Evolutionary conservation across 139 green algal species (phyloP).

Genomic region (Chlamydomonas sp.): DNA sequence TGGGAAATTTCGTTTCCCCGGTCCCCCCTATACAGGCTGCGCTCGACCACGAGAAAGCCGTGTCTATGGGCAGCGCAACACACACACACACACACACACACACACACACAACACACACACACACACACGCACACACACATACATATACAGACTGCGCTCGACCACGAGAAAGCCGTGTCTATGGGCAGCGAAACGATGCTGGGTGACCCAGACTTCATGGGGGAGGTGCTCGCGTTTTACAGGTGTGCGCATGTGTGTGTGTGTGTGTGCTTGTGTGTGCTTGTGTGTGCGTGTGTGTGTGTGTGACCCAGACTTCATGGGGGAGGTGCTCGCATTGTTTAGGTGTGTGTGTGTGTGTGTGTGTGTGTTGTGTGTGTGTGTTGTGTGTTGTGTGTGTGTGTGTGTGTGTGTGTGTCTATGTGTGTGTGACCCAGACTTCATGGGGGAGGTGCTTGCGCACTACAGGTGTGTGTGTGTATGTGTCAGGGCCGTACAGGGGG

Average conservation of each 20-base stretch:
- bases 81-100: too few species aligned
- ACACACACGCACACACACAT: background rate
- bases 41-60: background rate
- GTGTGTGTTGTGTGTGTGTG: too few species aligned
- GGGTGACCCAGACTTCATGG: slow-evolving; percentile 47
- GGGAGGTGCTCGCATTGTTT: too few species aligned
- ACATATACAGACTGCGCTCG: background rate
- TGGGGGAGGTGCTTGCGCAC: too few species aligned
- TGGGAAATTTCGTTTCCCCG: background rate
- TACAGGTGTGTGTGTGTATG: too few species aligned
- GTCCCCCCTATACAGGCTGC: background rate
- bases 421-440: too few species aligned
- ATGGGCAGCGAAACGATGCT: slow-evolving; percentile 33
- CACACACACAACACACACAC: too few species aligned
- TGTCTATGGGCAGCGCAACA: slow-evolving; percentile 27
- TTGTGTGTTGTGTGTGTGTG: too few species aligned
- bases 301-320: too few species aligned
- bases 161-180: background rate
- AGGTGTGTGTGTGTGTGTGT: too few species aligned
- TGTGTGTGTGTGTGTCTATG: too few species aligned
- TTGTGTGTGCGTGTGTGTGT: background rate
- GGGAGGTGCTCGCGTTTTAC: slow-evolving; percentile 53
- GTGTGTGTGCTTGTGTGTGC: slow-evolving; percentile 16
- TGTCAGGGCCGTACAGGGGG: too few species aligned
- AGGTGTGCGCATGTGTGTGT: slow-evolving; percentile 22